Evolutionary conservation across 2,329 filamentous ascomycete species (phyloP), one percentile per base, ranked within the genome.

Genomic region (Malbranchea zuffiana): DNA sequence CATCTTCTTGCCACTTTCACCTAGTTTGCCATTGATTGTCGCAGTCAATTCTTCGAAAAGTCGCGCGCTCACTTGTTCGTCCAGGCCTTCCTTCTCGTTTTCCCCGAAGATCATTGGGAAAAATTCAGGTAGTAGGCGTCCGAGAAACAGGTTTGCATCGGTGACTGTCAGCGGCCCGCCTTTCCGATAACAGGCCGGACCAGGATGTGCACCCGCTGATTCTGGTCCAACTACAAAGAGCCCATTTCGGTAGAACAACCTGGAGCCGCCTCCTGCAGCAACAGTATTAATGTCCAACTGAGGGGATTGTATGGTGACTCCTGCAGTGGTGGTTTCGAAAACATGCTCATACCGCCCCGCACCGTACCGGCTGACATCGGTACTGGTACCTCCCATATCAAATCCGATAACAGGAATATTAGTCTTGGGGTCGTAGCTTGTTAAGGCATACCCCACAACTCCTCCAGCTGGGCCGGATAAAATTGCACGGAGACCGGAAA

Each of bases 271-370:
- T 32, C 86, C 85, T 2, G 85, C 85, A 7, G 85, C 85, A 1
- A 93, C 85, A 0, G 85, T 93, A 57, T 92, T 93, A 61, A 93
- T 92, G 52, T 93, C 84, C 1, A 93, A 67, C 51, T 92, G 84
- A 0, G 85, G 85, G 2, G 81, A 86, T 51, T 92, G 84, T 17
- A 93, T 88, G 0, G 85, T 88, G 2, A 92, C 83, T 4, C 85
- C 86, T 0, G 85, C 85, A 1, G 83, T 92, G 0, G 83, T 92
- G 0, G 84, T 92, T 62, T 93, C 85, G 47, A 93, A 93, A 1
- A 90, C 83, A 52, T 94, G 86, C 50, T 93, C 85, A 50, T 92
- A 92, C 35, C 81, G 70, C 17, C 86, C 85, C 37, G 80, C 76
- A 4, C 80, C 82, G 50, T 88, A 93, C 33, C 86, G 70, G 32